Base-by-base conservation (phyloP, 768 basidiomycete genomes). In the Leccinum ochraceum region DNA sequence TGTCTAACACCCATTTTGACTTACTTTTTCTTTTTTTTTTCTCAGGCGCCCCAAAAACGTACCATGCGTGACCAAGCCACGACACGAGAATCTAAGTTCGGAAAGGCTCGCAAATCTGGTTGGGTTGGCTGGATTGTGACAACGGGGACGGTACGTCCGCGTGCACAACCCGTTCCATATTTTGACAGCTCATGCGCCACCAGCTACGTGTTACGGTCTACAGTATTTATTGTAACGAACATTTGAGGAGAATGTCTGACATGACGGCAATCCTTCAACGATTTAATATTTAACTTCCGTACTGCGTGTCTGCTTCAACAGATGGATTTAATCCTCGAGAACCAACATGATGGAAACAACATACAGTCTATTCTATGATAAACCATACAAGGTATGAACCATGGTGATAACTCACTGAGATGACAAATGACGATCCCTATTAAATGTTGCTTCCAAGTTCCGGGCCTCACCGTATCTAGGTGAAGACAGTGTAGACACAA, bases 101-200 rank as follows among this genome's bases (percentile, higher is more conserved):
- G 62, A 71, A 53, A 62, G n/a, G 50, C 59, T 70, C 2, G 62
- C 61, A 2, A 37, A 52, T 30, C 28, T 69, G 50, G 57, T 62
- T 24, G 60, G 39, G 34, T 44, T 57, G 46, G 53, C 54, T 37
- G 54, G 11, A 36, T n/a, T 36, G 56, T 66, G 57, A 59, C n/a
- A 42, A 53, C 10, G 16, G 42, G 42, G 42, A 44, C n/a, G 42
- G 42, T 42, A 10, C 10, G 3, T 46, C n/a, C 44, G 4, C 4
- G 42, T 46, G n/a, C n/a, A 42, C 39, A 46, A 11, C 44, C 20
- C n/a, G 20, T 46, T 20, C n/a, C 2, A 20, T 20, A 20, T 20
- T 11, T 10, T 44, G 17, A 44, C n/a, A n/a, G 42, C n/a, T 44
- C n/a, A 46, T 46, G 44, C 44, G 20, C 17, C 10, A 46, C n/a